Evolutionary conservation across 78 protist species (phyloP).

Genomic region (Cavenderia fasciculata): DNA sequence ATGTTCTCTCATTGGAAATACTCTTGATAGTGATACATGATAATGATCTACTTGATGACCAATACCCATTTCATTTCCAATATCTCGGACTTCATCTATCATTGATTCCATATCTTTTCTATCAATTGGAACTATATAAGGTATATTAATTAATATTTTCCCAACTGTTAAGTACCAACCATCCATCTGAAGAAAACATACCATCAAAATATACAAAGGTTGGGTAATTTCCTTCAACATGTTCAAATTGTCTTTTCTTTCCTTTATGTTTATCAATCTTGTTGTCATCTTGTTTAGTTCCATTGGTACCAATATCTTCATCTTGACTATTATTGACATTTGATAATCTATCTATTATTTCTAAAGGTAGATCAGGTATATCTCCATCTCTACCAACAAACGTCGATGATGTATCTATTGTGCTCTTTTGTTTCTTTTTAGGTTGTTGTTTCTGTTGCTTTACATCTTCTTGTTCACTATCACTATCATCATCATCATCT

Average conservation of each 20-base stretch:
- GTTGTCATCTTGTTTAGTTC: too few species aligned
- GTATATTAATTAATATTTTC: neutral
- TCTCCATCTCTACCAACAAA: neutral
- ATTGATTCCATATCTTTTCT: constrained; percentile 20
- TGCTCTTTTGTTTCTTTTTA: too few species aligned
- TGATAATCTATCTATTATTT: neutral
- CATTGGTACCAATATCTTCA: too few species aligned
- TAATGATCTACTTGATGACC: neutral
- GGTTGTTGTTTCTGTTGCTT: neutral
- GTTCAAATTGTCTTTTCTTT: constrained; percentile 31
- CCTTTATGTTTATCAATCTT: too few species aligned
- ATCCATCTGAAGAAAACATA: neutral
- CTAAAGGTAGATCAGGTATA: neutral
- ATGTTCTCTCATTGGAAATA: constrained; percentile 70
- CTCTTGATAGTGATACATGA: constrained; percentile 60
- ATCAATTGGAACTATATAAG: constrained; percentile 2
- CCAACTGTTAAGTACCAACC: neutral
- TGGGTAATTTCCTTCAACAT: constrained; percentile 70
- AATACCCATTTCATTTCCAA: neutral
- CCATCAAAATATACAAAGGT: constrained; percentile 34
- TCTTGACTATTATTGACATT: neutral
- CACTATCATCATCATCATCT: neutral
- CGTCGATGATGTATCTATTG: neutral
- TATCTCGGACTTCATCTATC: neutral
- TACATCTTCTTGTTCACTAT: neutral